Percentiles rank a stretch among this genome's conserved stretches.
Evolutionary conservation across 2,329 filamentous ascomycete species (phyloP).

Genomic region (Ophiocordyceps camponoti-leonardi): DNA sequence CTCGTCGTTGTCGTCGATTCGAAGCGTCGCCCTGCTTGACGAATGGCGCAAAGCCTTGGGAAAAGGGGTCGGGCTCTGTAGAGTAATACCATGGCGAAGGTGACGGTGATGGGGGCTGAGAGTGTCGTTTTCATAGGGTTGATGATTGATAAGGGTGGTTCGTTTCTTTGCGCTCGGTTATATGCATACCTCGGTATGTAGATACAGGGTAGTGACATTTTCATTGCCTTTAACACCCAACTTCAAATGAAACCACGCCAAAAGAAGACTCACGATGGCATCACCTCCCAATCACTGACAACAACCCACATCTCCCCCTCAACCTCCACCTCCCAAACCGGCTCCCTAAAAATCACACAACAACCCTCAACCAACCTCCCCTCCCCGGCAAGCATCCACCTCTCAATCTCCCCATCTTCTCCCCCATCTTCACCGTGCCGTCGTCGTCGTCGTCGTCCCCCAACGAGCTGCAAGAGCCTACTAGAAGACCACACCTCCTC

Average conservation of each 20-base stretch:
- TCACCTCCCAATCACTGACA: conserved; percentile 19
- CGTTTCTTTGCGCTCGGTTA: background rate
- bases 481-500: conserved; percentile 13
- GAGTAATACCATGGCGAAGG: no score
- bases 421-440: no score
- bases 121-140: background rate
- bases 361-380: conserved; percentile 10
- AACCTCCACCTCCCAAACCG: conserved; percentile 20
- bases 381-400: background rate
- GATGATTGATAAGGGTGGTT: background rate
- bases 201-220: background rate
- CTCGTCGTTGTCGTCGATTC: background rate
- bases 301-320: conserved; percentile 18
- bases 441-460: conserved; percentile 4
- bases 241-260: no score
- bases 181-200: background rate
- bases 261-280: background rate
- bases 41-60: no score
- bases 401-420: background rate
- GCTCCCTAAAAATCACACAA: conserved; percentile 13
- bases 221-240: no score
- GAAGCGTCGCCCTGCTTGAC: background rate
- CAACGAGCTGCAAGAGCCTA: conserved; percentile 17
- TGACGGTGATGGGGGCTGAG: no score
- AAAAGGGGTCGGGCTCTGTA: background rate